Base-by-base conservation (phyloP, 129 eudicot genomes). In the Helichrysum umbraculigerum region DNA sequence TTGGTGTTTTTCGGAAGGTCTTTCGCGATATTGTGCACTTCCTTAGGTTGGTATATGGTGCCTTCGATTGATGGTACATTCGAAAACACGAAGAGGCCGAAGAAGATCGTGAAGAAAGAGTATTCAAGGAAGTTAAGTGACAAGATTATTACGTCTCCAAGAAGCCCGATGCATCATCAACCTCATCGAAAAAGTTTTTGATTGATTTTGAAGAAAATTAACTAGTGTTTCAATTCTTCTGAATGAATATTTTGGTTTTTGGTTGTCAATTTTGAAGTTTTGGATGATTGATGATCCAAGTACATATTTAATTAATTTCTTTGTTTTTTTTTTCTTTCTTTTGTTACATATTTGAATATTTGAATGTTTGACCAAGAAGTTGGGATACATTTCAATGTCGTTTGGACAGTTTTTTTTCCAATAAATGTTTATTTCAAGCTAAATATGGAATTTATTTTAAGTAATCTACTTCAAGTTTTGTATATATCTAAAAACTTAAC, bases 21-120 rank as follows among this genome's bases (percentile, higher is more conserved):
- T 39, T 81, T 83, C 15, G 87, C 90, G 17, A 86, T 88, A 20
- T 51, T 88, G 12, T 86, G 88, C 70, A 80, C 83, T 41, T 88
- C 85, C 17, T 12, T 88, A 3, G 88, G 93, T 17, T 88, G 90
- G 90, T 88, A 88, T 54, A 4, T 81, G 7, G 63, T 88, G 16
- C 93, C 93, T 5, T 12, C 59, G 3, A 71, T 87, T 25, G 71
- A 74, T 4, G 57, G 60, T n/a, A 19, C 34, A 69, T 66, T 28
- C 0, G 74, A 72, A 21, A 60, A 34, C 54, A 17, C 65, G 4
- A 77, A 77, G 57, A 59, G 57, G 30, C n/a, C 17, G 68, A 71
- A 58, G n/a, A 86, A 83, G 68, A 76, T 25, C 3, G 34, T 56
- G 85, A 80, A 61, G 83, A 83, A 83, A 70, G 87, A 82, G n/a